Evolutionary conservation across 2,329 filamentous ascomycete species (phyloP).

Genomic region (Chrysosporium queenslandicum): DNA sequence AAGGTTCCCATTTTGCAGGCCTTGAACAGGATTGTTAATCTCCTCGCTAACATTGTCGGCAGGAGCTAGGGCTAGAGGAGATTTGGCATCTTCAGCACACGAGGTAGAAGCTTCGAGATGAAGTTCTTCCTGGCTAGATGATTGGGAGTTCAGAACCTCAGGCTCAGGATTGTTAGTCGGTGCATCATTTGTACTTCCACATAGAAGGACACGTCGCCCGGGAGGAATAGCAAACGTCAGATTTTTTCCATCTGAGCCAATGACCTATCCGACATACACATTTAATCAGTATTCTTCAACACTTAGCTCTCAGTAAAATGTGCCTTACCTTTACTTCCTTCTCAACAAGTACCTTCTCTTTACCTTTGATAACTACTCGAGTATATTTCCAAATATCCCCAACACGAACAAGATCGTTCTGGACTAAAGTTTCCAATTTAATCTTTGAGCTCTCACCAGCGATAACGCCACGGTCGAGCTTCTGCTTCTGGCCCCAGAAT

Average conservation of each 20-base stretch:
- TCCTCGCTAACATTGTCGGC: not conserved
- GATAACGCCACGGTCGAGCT: conserved; percentile 23
- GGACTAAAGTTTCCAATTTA: conserved; percentile 30
- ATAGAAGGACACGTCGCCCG: conserved; percentile 30
- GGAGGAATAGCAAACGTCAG: conserved; percentile 34
- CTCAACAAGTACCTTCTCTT: conserved; percentile 28
- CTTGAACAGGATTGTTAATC: no score
- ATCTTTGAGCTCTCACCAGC: conserved; percentile 37
- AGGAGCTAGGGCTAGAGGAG: not conserved
- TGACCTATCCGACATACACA: conserved; percentile 22
- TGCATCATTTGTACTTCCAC: not conserved
- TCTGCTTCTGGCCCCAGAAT: conserved; percentile 50
- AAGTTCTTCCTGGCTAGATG: not conserved
- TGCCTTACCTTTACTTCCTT: conserved; percentile 35
- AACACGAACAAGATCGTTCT: conserved; percentile 27
- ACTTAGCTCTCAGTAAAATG: not conserved
- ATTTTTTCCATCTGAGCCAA: conserved; percentile 24
- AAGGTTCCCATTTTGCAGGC: not conserved
- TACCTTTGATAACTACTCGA: conserved; percentile 18
- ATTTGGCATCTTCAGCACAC: not conserved
- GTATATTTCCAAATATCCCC: conserved; percentile 37
- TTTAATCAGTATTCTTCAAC: not conserved
- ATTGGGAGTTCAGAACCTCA: not conserved
- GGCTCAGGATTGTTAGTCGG: not conserved
- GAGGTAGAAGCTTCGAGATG: not conserved